phyloP scores from a whole-genome alignment of 2,329 filamentous ascomycete species.

The Fusarium incarnatum region DNA sequence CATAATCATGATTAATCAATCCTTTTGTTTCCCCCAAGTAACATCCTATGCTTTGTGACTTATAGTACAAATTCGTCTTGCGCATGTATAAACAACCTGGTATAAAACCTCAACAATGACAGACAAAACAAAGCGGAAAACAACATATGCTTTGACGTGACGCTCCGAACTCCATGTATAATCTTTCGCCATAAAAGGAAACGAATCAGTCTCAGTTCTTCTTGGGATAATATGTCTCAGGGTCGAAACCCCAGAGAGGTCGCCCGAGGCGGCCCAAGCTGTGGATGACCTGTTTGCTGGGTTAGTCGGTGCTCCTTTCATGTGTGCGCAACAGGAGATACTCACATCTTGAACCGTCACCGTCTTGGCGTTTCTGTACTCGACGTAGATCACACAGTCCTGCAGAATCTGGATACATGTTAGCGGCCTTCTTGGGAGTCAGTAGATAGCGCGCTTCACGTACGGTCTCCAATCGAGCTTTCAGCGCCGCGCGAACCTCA shows the following conservation, averaged over 20 bases:
- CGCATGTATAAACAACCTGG: background rate
- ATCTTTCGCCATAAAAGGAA: background rate
- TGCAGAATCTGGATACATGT: constrained; percentile 60
- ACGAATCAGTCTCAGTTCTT: constrained; percentile 5
- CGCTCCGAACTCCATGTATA: constrained; percentile 9
- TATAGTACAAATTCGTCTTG: background rate
- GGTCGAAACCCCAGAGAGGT: constrained; percentile 70
- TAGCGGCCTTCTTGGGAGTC: background rate
- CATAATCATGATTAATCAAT: constrained; percentile 21
- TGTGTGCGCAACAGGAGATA: constrained; percentile 5
- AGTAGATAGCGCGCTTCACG: constrained; percentile 9
- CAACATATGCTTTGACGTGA: constrained; percentile 2
- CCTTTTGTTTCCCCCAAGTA: constrained; percentile 5
- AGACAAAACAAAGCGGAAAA: constrained; percentile 5
- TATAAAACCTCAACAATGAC: background rate
- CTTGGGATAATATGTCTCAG: constrained; percentile 48
- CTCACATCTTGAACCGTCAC: constrained; percentile 71
- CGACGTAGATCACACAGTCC: constrained; percentile 62
- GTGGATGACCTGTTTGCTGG: constrained; percentile 63
- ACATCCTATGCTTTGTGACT: background rate
- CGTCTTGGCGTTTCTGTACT: constrained; percentile 69
- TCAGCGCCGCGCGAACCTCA: constrained; percentile 66
- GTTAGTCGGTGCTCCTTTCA: constrained; percentile 12
- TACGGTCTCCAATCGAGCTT: constrained; percentile 61
- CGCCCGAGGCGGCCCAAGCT: constrained; percentile 60